Conservation (phyloP, 352 stramenopile genomes). For the Globisporangium rhizosaccharum region DNA sequence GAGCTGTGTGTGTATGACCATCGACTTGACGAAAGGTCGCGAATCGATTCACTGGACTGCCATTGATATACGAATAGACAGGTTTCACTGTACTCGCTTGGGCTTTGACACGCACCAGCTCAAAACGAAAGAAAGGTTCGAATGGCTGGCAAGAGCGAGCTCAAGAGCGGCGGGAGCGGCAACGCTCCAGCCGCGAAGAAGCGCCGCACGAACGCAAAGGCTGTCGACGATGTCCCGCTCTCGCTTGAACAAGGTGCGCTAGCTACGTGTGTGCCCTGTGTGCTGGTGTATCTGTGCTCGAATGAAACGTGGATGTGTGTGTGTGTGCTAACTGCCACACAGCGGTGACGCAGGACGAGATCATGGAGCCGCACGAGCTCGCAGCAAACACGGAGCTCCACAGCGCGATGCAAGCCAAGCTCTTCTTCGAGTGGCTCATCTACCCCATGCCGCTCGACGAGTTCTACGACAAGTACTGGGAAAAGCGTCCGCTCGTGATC, state of each 20-base stretch:
- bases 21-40: no score
- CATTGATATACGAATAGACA: no score
- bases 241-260: constrained; percentile 23
- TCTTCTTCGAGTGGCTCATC: constrained; percentile 86
- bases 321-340: neutral
- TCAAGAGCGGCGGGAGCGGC: constrained; percentile 8
- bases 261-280: neutral
- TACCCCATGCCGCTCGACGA: constrained; percentile 75
- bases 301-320: neutral
- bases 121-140: neutral
- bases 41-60: no score
- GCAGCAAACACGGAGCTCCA: constrained; percentile 52
- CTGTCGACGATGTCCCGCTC: constrained; percentile 28
- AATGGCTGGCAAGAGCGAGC: constrained; percentile 37
- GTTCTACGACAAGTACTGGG: constrained; percentile 93
- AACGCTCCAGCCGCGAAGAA: constrained; percentile 35
- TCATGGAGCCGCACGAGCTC: constrained; percentile 53
- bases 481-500: constrained; percentile 88
- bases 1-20: no score
- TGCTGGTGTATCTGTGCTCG: neutral
- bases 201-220: constrained; percentile 33
- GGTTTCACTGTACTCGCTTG: neutral
- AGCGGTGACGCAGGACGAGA: constrained; percentile 35
- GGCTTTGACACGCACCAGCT: neutral
- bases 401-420: constrained; percentile 58